These are phyloP conservation scores for Penicillium digitatum DNA, from an alignment of 2,329 filamentous ascomycete species.

Conservation along the genomic window DNA sequence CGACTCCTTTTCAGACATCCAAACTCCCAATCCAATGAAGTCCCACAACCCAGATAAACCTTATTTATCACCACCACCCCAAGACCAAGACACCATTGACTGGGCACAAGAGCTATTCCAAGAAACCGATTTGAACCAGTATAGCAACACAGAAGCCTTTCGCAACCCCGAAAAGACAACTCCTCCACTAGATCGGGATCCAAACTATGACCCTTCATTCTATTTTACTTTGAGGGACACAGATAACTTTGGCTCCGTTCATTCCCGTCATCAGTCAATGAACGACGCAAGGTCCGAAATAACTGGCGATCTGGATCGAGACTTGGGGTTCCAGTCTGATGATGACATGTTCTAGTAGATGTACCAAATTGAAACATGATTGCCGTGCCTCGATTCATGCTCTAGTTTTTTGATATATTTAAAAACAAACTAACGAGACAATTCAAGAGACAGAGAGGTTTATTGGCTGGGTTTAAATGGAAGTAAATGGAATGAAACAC, in stretches of 20 bases:
- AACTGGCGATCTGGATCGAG: conserved; percentile 38
- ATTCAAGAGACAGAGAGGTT: background rate
- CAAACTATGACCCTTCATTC: conserved; percentile 18
- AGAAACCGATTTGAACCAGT: conserved; percentile 16
- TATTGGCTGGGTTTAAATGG: background rate
- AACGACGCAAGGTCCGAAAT: conserved; percentile 22
- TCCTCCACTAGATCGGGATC: background rate
- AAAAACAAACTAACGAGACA: background rate
- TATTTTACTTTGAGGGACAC: conserved; percentile 20
- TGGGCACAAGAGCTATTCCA: conserved; percentile 32
- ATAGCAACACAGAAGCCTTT: conserved; percentile 12
- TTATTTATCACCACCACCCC: conserved; percentile 6
- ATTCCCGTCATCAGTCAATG: conserved; percentile 8
- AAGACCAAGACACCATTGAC: conserved; percentile 26
- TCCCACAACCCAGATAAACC: background rate
- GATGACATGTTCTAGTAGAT: conserved; percentile 28
- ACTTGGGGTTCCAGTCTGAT: conserved; percentile 33
- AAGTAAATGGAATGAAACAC: background rate
- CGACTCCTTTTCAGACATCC: conserved; percentile 21
- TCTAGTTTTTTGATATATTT: background rate
- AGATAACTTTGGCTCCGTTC: background rate
- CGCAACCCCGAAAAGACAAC: background rate
- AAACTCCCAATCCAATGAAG: conserved; percentile 2
- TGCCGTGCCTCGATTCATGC: background rate
- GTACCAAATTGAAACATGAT: background rate